Percentiles rank a stretch among this genome's conserved stretches.
phyloP scores from a whole-genome alignment of 805 yeast genomes.

The Kurtzmaniella cleridarum region DNA sequence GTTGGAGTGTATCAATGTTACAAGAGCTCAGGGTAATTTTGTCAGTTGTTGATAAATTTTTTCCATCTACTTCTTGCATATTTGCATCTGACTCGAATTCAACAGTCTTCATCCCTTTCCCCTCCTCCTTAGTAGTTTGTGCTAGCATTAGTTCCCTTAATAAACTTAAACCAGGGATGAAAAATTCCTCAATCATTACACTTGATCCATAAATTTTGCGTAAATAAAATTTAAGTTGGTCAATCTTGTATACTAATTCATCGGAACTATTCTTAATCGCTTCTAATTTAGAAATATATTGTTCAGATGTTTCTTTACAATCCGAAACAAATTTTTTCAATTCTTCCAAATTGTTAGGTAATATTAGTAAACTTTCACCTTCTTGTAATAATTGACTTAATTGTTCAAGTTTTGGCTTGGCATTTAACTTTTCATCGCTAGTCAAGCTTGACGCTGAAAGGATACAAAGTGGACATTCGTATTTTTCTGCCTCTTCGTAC shows the following conservation, averaged over 20 bases:
- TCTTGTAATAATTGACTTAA: slow-evolving; percentile 9
- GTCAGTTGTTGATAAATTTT: no score
- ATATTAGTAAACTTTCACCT: slow-evolving; percentile 12
- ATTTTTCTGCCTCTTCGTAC: slow-evolving; percentile 16
- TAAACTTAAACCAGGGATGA: slow-evolving; percentile 5
- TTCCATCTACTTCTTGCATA: no score
- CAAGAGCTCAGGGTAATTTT: no score
- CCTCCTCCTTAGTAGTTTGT: no score
- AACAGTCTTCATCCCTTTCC: no score
- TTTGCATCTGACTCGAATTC: no score
- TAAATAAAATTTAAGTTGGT: slow-evolving; percentile 17
- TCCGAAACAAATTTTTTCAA: slow-evolving; percentile 13
- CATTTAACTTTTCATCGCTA: slow-evolving; percentile 11
- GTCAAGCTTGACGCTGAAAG: slow-evolving; percentile 14
- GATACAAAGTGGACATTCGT: slow-evolving; percentile 27
- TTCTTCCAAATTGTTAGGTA: slow-evolving; percentile 17
- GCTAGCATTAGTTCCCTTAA: not conserved
- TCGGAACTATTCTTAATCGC: slow-evolving; percentile 7
- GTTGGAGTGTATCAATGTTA: no score
- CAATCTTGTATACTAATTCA: slow-evolving; percentile 12
- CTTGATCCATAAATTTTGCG: slow-evolving; percentile 29
- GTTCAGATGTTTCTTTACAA: slow-evolving; percentile 5
- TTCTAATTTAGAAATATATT: slow-evolving; percentile 7
- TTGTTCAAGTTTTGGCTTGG: slow-evolving; percentile 11
- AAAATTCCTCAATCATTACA: slow-evolving; percentile 17